Evolutionary conservation across 352 stramenopile genomes (phyloP).

Genomic region (Phytophthora syringae): DNA sequence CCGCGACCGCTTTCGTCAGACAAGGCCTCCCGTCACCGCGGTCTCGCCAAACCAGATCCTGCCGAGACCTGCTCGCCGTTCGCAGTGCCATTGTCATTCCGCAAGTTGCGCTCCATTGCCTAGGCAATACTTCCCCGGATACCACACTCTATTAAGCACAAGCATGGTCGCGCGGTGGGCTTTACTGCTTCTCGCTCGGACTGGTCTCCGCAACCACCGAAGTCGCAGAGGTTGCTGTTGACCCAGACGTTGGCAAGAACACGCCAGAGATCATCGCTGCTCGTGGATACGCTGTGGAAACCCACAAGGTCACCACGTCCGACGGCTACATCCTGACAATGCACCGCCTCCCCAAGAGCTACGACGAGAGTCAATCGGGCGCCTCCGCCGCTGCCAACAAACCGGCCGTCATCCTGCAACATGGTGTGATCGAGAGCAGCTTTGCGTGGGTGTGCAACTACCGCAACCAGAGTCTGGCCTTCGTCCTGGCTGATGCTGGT

Average conservation of each 20-base stretch:
- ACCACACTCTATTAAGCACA: slow-evolving; percentile 1
- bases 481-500: slow-evolving; percentile 53
- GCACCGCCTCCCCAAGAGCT: too few species aligned
- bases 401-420: slow-evolving; percentile 51
- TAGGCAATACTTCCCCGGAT: slow-evolving; percentile 17
- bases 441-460: slow-evolving; percentile 61
- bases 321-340: too few species aligned
- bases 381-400: slow-evolving; percentile 35
- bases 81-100: slow-evolving; percentile 2
- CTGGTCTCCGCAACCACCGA: too few species aligned
- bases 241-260: too few species aligned
- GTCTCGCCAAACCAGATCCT: slow-evolving; percentile 1
- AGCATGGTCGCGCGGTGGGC: slow-evolving; percentile 7
- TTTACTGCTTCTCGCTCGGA: too few species aligned
- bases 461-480: too few species aligned
- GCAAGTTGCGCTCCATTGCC: slow-evolving; percentile 21
- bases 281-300: too few species aligned
- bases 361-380: slow-evolving; percentile 26
- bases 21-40: slow-evolving; percentile 11
- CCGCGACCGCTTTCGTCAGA: not conserved
- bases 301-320: too few species aligned
- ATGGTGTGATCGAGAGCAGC: slow-evolving; percentile 57
- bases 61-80: not conserved
- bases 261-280: too few species aligned
- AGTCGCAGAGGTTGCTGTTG: too few species aligned